Evolutionary conservation across 1,284 basidiomycete genomes (phyloP), one percentile per base, ranked within the genome.

Genomic region (Blastosporella zonata): DNA sequence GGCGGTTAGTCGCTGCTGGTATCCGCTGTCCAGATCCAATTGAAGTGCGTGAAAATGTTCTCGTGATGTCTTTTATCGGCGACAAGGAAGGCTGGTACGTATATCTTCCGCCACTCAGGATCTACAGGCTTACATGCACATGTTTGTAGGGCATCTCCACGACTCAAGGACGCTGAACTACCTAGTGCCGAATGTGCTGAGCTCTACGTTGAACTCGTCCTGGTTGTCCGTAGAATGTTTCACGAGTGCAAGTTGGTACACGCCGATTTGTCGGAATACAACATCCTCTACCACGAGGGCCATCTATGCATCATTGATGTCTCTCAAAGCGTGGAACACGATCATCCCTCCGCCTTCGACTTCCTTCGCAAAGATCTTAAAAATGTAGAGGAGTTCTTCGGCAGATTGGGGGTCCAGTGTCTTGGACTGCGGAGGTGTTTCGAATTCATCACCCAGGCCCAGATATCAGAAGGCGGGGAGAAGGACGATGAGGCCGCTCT

Each of bases 181-280:
- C 74, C 86, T 0, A 62, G 68, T 1, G 62, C 75, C 1, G 72
- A 75, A 17, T 77, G 87, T 44, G 68, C 77, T 0, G 63, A 70
- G 0, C 76, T 98, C 2, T 99, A 99, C 63, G 66, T 75, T 21
- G 90, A 97, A 64, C 77, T 97, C 31, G 67, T 98, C 35, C 78
- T 90, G 55, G 82, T 80, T 49, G 78, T 95, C 45, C 82, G 96
- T 50, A 80, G 77, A 52, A 89, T 99, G 77, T 99, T 88, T 68
- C 88, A 93, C 58, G 75, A 78, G 29, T 99, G 97, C 77, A 87
- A 85, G 52, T 82, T 99, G 46, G 96, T 99, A 0, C 97, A 99
- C 61, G 97, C 97, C 48, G 97, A 99, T 74, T 75, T 99, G 50
- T 94, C 90, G 53, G 97, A 99, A 68, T 99, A 99, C 81, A 99